phyloP scores from a whole-genome alignment of 805 yeast genomes.

The Isabelozyma pseudorhagii region DNA sequence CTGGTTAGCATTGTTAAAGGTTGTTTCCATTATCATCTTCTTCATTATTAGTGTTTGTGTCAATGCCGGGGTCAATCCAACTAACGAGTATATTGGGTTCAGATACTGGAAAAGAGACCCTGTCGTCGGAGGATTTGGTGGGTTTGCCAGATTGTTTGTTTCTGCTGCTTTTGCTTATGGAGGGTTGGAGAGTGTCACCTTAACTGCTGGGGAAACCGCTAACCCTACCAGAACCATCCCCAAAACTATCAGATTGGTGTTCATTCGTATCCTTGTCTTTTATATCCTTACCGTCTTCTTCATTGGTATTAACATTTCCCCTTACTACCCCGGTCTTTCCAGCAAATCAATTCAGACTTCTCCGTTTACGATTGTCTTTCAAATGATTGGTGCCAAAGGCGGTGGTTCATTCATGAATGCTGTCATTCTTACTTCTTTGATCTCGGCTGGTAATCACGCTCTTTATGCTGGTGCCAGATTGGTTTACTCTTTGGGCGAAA shows the following conservation, averaged over 20 bases:
- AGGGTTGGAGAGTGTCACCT: conserved; percentile 41
- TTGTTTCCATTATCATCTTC: conserved; percentile 54
- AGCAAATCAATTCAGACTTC: conserved; percentile 28
- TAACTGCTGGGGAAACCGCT: conserved; percentile 33
- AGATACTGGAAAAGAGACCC: conserved; percentile 51
- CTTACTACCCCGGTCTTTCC: conserved; percentile 31
- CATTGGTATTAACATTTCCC: conserved; percentile 42
- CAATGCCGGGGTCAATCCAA: conserved; percentile 55
- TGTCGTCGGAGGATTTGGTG: conserved; percentile 48
- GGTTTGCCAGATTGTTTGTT: conserved; percentile 49
- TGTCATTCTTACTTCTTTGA: conserved; percentile 51
- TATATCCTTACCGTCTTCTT: conserved; percentile 36
- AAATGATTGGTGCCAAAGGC: conserved; percentile 40
- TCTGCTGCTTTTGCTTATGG: conserved; percentile 52
- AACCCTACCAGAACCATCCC: conserved; percentile 29
- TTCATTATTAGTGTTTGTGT: conserved; percentile 55
- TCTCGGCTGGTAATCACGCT: conserved; percentile 56
- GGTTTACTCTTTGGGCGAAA: conserved; percentile 47
- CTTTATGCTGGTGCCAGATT: conserved; percentile 50
- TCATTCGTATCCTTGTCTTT: conserved; percentile 31
- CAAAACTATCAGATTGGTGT: conserved; percentile 27
- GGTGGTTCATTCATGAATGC: conserved; percentile 49
- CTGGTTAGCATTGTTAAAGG: conserved; percentile 35
- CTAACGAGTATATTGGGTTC: conserved; percentile 39
- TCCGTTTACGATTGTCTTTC: conserved; percentile 43